Evolutionary conservation across 2,329 filamentous ascomycete genomes (phyloP).

Genomic region (Fusarium goolgardi): DNA sequence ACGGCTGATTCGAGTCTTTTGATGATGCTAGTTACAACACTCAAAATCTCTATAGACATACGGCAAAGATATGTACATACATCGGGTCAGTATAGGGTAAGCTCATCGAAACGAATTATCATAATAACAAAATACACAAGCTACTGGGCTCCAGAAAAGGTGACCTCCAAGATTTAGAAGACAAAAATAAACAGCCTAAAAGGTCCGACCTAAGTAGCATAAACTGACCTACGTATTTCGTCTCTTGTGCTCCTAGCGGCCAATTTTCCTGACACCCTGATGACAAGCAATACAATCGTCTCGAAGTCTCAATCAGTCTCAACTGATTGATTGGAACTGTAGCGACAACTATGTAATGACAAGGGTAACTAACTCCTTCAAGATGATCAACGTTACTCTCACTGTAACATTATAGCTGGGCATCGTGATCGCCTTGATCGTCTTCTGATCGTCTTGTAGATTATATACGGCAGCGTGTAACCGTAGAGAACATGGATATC

Average conservation of each 20-base stretch:
- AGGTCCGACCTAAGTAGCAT: no score
- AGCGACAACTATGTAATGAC: not conserved
- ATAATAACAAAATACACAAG: not conserved
- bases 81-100: not conserved
- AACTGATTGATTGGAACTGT: no score
- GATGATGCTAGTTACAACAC: not conserved
- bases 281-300: no score
- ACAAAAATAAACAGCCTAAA: no score
- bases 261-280: no score
- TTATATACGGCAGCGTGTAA: not conserved
- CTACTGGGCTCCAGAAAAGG: no score
- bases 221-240: no score
- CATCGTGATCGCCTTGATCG: conserved; percentile 13
- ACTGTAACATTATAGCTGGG: conserved; percentile 4
- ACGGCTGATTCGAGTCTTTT: not conserved
- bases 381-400: not conserved
- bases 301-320: not conserved
- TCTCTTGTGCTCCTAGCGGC: no score
- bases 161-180: no score
- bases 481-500: not conserved
- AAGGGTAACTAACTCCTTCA: not conserved
- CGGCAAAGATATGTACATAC: not conserved
- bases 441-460: not conserved
- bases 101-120: not conserved
- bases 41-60: not conserved